Conservation (phyloP, 2,329 filamentous ascomycete genomes). For the Orbilia ellipsospora region DNA sequence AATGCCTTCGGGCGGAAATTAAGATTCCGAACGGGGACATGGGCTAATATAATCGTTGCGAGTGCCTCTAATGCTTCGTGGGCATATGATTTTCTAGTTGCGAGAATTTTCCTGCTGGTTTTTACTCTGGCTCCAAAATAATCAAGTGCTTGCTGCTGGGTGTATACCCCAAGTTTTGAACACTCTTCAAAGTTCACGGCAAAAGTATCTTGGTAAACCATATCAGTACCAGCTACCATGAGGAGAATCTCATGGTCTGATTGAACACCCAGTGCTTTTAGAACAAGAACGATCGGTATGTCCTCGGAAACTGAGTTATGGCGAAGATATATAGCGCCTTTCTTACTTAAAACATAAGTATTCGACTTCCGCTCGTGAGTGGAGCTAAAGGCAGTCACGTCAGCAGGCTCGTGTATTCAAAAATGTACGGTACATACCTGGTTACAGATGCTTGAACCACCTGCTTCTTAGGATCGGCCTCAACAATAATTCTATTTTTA, state of each 20-base stretch:
- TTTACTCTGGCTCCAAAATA: slow-evolving; percentile 89
- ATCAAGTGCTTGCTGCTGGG: slow-evolving; percentile 94
- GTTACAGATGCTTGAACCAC: slow-evolving; percentile 96
- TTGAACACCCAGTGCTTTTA: slow-evolving; percentile 92
- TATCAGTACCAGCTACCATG: slow-evolving; percentile 87
- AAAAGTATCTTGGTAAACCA: slow-evolving; percentile 92
- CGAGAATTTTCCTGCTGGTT: slow-evolving; percentile 77
- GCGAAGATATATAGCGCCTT: slow-evolving; percentile 86
- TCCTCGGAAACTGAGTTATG: slow-evolving; percentile 95
- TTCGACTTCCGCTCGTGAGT: slow-evolving; percentile 98
- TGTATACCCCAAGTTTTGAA: slow-evolving; percentile 83
- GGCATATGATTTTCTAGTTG: slow-evolving; percentile 67
- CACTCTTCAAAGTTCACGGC: slow-evolving; percentile 94
- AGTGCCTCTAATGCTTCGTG: slow-evolving; percentile 94
- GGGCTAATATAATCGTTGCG: slow-evolving; percentile 90
- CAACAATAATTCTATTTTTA: slow-evolving; percentile 98
- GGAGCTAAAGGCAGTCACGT: slow-evolving; percentile 71
- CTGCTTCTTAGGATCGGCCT: slow-evolving; percentile 89
- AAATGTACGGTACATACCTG: slow-evolving; percentile 62
- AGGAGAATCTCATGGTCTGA: slow-evolving; percentile 95
- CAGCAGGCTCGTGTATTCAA: slow-evolving; percentile 10
- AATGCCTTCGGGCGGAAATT: slow-evolving; percentile 98
- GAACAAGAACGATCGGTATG: slow-evolving; percentile 90
- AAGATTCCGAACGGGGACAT: slow-evolving; percentile 88
- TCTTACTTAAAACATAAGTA: slow-evolving; percentile 93